Evolutionary conservation across 768 basidiomycete species (phyloP), one percentile per base, ranked within the genome.

Genomic region (Rhizopogon vulgaris): DNA sequence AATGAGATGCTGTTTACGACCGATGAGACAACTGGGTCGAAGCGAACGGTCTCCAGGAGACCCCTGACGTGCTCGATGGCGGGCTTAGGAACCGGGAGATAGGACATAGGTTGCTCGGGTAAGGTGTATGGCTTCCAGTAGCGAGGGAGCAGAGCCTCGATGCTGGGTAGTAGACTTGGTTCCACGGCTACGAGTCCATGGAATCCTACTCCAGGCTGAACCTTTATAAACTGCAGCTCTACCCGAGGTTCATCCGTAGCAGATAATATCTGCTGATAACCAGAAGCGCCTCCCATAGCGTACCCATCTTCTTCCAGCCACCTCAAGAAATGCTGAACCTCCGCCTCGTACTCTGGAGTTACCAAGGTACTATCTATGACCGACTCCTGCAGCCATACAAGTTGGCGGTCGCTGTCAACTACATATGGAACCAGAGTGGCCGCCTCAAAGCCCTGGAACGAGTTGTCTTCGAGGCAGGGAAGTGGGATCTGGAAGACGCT

Each of bases 111-210:
- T 1, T 58, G 54, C 4, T 63, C 43, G 2, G 88, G 83, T 10
- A 94, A 68, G 1, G 82, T 71, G 14, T 79, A 79, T 7, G 85
- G 78, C 56, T 82, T 88, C 80, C 88, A 87, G 70, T 80, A 85
- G 12, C 73, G 75, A 1, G 89, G 91, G n/a, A 90, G 73, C 56
- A 79, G 59, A 9, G 73, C 74, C 56, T 87, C 84, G 55, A 93
- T 71, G 18, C 64, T 63, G 42, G 63, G 62, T 41, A 76, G 78
- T 27, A 71, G 63, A 5, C 63, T 64, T 0, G 62, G 58, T 32
- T 71, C 68, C 32, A 86, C 62, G 1, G 80, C 75, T 41, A 87
- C 55, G 15, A 88, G 68, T 1, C 76, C 77, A 9, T 78, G 76
- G 14, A 68, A 63, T 6, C 60, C 27, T 3, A 73, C 70, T n/a